Evolutionary conservation across 1,284 basidiomycete species (phyloP), one percentile per base, ranked within the genome.

Genomic region (Wolfiporia cocos): DNA sequence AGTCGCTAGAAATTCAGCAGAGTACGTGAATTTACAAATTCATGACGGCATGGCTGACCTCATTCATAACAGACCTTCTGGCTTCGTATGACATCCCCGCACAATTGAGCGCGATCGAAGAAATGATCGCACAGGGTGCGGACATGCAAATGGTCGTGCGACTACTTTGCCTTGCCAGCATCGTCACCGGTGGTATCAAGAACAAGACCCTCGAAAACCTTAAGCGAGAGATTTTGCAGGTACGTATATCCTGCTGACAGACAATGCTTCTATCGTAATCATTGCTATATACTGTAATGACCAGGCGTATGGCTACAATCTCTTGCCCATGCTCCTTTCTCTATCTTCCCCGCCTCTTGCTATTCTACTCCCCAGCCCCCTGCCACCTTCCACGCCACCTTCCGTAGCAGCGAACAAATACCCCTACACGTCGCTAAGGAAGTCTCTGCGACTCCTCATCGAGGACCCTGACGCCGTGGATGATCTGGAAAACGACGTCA

Each of bases 1-100:
- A 83, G 57, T 86, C 84, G 17, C 71, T 99, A 9, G 95, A 99
- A 67, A 88, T 96, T 15, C 95, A 99, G 59, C 96, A 99, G 63
- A 98, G 91, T 91, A 54, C 51, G 78, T 58, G 10, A 41, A n/a
- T 18, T 18, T 17, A 30, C 29, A 20, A 19, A 15, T 37, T 17
- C 9, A 11, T 9, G 18, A 15, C 11, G 9, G 34, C 15, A 22
- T 28, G 3, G 31, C 21, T 37, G 34, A 28, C 14, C 4, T 5
- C 10, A 29, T n/a, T n/a, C 12, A 18, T 11, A 30, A 4, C 33
- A 94, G 92, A 98, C 62, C 73, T 97, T 21, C 78, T 99, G 12
- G 91, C 93, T 0, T 91, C 90, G 1, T 92, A 93, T 58, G 86
- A 96, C 56, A 67, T 85, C 24, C 68, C 77, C 7, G 71, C 73